These are phyloP conservation scores for Sugiyamaella boreocaroliniensis DNA, from an alignment of 805 yeast species.

Conservation along the genomic window DNA sequence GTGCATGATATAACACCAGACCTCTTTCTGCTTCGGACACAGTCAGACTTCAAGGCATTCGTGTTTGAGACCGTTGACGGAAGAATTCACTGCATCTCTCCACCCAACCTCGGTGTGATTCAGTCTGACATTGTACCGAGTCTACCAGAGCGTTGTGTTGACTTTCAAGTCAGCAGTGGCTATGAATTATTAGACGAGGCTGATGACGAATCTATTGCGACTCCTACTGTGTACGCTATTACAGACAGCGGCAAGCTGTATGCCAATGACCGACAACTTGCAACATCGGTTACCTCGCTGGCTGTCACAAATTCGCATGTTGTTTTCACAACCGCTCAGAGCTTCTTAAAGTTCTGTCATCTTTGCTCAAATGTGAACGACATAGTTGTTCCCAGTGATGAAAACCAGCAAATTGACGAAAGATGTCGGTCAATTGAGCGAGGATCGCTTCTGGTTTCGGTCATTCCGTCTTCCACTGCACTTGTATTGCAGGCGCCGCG, in stretches of 20 bases:
- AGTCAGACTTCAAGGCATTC: constrained; percentile 38
- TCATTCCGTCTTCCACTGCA: constrained; percentile 73
- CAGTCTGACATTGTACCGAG: constrained; percentile 25
- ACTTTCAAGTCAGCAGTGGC: constrained; percentile 16
- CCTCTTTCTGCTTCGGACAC: constrained; percentile 49
- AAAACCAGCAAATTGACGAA: constrained; percentile 50
- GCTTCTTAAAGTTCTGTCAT: constrained; percentile 75
- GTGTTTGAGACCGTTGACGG: constrained; percentile 63
- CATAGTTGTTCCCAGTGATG: constrained; percentile 31
- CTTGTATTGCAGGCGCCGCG: constrained; percentile 90
- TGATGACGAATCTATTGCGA: constrained; percentile 1
- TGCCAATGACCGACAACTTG: constrained; percentile 51
- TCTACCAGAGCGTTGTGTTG: constrained; percentile 62
- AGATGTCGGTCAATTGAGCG: constrained; percentile 84
- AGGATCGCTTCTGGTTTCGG: constrained; percentile 78
- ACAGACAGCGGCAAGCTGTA: constrained; percentile 69
- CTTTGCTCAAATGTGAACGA: constrained; percentile 36
- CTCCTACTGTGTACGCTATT: constrained; percentile 55
- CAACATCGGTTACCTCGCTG: constrained; percentile 77
- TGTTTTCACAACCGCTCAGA: constrained; percentile 82
- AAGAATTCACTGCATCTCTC: constrained; percentile 8
- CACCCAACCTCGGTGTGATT: constrained; percentile 31
- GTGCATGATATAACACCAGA: constrained; percentile 42
- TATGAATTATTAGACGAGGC: constrained; percentile 25
- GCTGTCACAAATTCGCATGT: constrained; percentile 64